Base-by-base conservation (phyloP, 192 early-diverging fungal species). In the Coemansia umbellata region DNA sequence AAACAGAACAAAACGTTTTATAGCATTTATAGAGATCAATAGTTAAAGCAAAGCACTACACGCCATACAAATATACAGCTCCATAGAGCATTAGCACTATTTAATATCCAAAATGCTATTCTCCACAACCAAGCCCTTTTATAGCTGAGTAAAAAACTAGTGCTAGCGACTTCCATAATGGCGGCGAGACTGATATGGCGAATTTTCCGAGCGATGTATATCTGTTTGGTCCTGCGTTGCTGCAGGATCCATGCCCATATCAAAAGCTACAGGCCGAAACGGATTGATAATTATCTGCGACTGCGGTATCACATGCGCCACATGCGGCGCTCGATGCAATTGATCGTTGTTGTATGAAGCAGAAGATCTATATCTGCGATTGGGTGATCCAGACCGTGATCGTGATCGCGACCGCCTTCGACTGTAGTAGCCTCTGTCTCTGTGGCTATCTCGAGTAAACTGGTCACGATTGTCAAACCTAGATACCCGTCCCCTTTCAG, bases 381-480 rank as follows among this genome's bases (percentile, higher is more conserved):
- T 13, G 24, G 19, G 50, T 24, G 58, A 53, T 11, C 14, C 10
- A 4, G 58, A 60, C 32, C 50, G 8, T 28, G 56, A 41, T 10
- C 60, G 21, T 9, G 62, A 64, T 14, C 62, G 48, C n/a, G 63
- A 58, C 15, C 63, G 55, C 27, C 42, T 24, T 14, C 50, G 40
- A 30, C 39, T 39, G 8, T 43, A 43, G 50, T 53, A 58, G 30
- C 50, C 55, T 10, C 43, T 14, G 24, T 50, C 49, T 15, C 40
- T 40, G 17, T 64, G 24, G 10, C 48, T 37, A 41, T 11, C 47
- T 32, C 31, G 62, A 51, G 33, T 41, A n/a, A n/a, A n/a, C n/a
- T n/a, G 54, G 19, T 55, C 49, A 31, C 50, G 49, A 24, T 58
- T 47, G 23, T 45, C 43, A n/a, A 36, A 57, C 14, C 53, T 23